Percentiles rank a stretch among this genome's conserved stretches.
Conservation (phyloP, 148 eudicot genomes). For the Tetragonia tetragonoides region DNA sequence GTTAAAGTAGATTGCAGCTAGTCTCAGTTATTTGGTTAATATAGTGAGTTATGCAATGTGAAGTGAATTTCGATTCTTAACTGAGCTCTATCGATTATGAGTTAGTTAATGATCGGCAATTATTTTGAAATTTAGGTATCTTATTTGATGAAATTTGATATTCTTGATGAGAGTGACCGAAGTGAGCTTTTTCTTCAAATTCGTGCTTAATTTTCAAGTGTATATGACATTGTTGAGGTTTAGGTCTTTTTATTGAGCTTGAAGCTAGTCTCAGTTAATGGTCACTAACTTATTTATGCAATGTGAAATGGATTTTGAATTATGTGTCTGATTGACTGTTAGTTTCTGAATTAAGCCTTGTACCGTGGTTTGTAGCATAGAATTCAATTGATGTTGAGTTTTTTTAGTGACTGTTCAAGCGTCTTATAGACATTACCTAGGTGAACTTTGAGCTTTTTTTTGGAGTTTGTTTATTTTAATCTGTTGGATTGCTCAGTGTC, state of each 20-base stretch:
- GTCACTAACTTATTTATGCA: too few species aligned
- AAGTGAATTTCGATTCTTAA: background rate
- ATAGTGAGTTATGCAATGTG: background rate
- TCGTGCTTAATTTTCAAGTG: too few species aligned
- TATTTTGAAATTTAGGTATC: background rate
- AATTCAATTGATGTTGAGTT: background rate
- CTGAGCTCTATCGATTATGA: background rate
- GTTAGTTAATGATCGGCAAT: background rate
- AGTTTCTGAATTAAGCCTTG: background rate
- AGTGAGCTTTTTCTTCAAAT: too few species aligned
- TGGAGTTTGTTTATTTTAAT: background rate
- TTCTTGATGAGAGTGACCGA: too few species aligned
- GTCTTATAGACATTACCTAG: background rate
- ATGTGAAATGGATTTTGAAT: too few species aligned
- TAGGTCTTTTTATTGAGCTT: too few species aligned
- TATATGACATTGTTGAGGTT: too few species aligned
- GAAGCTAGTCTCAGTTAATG: too few species aligned
- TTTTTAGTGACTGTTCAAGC: background rate
- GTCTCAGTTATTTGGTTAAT: background rate
- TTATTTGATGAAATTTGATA: too few species aligned
- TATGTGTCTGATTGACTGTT: background rate
- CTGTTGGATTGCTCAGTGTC: background rate
- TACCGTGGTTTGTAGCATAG: background rate
- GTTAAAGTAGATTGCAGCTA: background rate
- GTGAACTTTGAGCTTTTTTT: background rate